Evolutionary conservation across 2,329 filamentous ascomycete species (phyloP).

Genomic region (Phoma sp.): DNA sequence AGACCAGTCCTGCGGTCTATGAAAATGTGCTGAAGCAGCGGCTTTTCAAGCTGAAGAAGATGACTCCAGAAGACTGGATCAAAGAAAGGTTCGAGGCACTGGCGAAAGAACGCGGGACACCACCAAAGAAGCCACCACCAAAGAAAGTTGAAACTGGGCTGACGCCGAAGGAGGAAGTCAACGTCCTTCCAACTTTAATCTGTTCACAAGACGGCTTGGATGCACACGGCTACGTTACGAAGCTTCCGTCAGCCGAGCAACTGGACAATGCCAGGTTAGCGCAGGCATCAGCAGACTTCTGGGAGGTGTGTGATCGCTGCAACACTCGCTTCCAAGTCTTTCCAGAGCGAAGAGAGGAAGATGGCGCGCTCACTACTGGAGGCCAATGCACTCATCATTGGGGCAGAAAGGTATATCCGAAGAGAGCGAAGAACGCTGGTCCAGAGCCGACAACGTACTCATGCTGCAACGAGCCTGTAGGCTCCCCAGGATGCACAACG

Average conservation of each 20-base stretch:
- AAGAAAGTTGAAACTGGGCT: conserved; percentile 73
- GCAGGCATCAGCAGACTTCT: conserved; percentile 71
- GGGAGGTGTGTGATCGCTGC: conserved; percentile 90
- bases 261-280: conserved; percentile 70
- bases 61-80: conserved; percentile 75
- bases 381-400: conserved; percentile 83
- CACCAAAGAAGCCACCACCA: conserved; percentile 50
- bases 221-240: conserved; percentile 75
- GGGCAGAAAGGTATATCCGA: conserved; percentile 66
- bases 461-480: conserved; percentile 79
- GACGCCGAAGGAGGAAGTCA: conserved; percentile 66
- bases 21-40: conserved; percentile 82
- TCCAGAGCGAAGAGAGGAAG: conserved; percentile 76
- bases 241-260: conserved; percentile 68
- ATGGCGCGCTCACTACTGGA: conserved; percentile 77
- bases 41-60: conserved; percentile 76
- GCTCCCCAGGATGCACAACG: conserved; percentile 78
- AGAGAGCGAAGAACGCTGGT: conserved; percentile 60
- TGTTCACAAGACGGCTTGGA: conserved; percentile 70
- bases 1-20: conserved; percentile 73
- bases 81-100: conserved; percentile 57
- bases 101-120: conserved; percentile 30
- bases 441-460: conserved; percentile 66
- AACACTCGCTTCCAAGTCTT: conserved; percentile 88
- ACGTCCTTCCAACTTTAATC: conserved; percentile 55